Conservation (phyloP, 805 yeast genomes). For the Candida argentea region DNA sequence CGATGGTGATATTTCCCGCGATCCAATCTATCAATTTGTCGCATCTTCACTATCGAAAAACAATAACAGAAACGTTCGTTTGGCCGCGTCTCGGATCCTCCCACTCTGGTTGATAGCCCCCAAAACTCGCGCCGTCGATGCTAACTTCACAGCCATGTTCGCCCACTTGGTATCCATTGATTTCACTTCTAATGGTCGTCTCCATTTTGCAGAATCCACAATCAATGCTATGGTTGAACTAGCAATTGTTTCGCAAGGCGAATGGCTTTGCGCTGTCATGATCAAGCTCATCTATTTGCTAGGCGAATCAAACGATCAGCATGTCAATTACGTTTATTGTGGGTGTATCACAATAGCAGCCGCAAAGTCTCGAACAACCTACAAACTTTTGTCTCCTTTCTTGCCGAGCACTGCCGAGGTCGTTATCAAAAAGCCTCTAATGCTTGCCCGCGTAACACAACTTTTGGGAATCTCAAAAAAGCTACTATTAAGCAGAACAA, state of each 20-base stretch:
- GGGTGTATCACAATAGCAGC: conserved; percentile 50
- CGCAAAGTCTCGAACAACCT: conserved; percentile 52
- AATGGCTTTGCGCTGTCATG: conserved; percentile 54
- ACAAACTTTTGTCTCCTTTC: conserved; percentile 72
- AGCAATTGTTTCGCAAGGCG: conserved; percentile 54
- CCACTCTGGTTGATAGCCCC: conserved; percentile 40
- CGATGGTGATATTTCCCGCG: conserved; percentile 10
- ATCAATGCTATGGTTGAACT: conserved; percentile 55
- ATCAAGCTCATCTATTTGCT: conserved; percentile 57
- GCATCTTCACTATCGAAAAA: conserved; percentile 26
- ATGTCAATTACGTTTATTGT: conserved; percentile 59
- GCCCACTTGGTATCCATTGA: conserved; percentile 31
- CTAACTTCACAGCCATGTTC: conserved; percentile 36
- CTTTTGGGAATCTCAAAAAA: conserved; percentile 52
- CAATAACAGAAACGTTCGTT: conserved; percentile 44
- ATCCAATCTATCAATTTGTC: conserved; percentile 30
- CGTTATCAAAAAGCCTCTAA: conserved; percentile 47
- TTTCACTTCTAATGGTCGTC: conserved; percentile 16
- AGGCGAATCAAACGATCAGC: conserved; percentile 55
- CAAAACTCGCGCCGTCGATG: conserved; percentile 26
- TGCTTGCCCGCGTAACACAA: conserved; percentile 52
- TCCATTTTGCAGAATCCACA: conserved; percentile 47
- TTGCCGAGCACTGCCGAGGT: conserved; percentile 62
- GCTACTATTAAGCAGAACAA: conserved; percentile 59
- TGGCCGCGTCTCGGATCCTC: conserved; percentile 40